Conservation (phyloP, 768 basidiomycete species). For the Steccherinum ochraceum region DNA sequence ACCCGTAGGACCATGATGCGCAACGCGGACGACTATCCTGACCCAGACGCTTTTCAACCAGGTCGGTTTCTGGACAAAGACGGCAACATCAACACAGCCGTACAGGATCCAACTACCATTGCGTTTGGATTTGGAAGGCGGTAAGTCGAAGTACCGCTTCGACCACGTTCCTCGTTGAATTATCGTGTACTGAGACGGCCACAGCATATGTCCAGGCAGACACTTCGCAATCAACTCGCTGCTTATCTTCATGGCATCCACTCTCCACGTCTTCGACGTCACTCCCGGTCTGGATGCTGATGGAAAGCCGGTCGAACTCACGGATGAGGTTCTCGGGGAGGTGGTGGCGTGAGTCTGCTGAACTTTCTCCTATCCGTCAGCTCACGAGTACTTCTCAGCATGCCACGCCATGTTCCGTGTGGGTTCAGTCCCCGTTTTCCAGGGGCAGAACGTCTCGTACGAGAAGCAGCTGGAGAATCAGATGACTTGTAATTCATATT, state of each 20-base stretch:
- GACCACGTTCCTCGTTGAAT: no score
- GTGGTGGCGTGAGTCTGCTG: no score
- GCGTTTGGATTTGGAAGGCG: not conserved
- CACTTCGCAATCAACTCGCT: not conserved
- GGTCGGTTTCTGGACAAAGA: conserved; percentile 16
- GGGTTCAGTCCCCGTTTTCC: no score
- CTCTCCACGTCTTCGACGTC: not conserved
- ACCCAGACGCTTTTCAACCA: conserved; percentile 12
- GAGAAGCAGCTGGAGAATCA: no score
- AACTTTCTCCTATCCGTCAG: no score
- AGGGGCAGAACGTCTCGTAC: no score
- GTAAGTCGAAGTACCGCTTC: no score
- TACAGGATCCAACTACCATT: not conserved
- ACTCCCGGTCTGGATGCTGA: not conserved
- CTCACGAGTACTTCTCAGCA: no score
- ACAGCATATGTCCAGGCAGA: not conserved
- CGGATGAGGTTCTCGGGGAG: no score
- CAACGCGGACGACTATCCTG: conserved; percentile 11
- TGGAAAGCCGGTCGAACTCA: not conserved
- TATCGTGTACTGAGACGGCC: no score
- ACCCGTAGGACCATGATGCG: conserved; percentile 11
- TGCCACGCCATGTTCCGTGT: no score
- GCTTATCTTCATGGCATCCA: not conserved
- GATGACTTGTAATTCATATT: no score
- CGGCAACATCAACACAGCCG: not conserved